Evolutionary conservation across 78 protist species (phyloP).

Genomic region (Emiliania huxleyi): DNA sequence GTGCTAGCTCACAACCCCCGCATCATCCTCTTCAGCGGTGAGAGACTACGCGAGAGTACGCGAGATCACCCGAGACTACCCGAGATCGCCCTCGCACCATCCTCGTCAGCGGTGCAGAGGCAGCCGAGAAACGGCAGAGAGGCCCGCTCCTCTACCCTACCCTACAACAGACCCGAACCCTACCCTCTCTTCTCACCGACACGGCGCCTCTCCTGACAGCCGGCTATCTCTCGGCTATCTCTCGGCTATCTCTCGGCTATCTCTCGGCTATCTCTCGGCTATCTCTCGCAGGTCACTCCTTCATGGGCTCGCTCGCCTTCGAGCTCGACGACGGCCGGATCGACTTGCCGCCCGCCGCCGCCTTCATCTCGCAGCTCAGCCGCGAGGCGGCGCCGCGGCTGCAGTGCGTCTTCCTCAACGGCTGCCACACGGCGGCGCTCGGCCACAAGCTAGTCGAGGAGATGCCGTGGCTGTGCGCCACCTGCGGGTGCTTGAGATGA

Average conservation of each 20-base stretch:
- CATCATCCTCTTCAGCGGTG: neutral
- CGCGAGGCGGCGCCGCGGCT: neutral
- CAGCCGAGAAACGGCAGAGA: too few relatives aligned
- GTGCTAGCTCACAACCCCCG: neutral
- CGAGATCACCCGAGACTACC: too few relatives aligned
- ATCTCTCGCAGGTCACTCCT: neutral
- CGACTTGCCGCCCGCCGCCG: neutral
- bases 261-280: too few relatives aligned
- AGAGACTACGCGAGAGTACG: too few relatives aligned
- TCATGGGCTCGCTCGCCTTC: slow-evolving; percentile 9
- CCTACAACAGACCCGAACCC: too few relatives aligned
- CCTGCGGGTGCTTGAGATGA: neutral
- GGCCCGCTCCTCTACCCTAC: too few relatives aligned
- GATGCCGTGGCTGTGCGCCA: neutral
- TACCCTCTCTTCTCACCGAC: too few relatives aligned
- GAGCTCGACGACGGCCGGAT: neutral
- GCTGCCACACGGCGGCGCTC: neutral
- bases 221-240: too few relatives aligned
- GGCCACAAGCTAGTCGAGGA: neutral
- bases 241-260: too few relatives aligned
- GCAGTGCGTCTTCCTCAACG: neutral
- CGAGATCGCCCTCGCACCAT: too few relatives aligned
- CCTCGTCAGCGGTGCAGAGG: too few relatives aligned
- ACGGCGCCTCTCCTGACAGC: too few relatives aligned
- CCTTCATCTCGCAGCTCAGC: neutral